Evolutionary conservation across 768 basidiomycete genomes (phyloP).

Genomic region (Rhodotorula taiwanensis): DNA sequence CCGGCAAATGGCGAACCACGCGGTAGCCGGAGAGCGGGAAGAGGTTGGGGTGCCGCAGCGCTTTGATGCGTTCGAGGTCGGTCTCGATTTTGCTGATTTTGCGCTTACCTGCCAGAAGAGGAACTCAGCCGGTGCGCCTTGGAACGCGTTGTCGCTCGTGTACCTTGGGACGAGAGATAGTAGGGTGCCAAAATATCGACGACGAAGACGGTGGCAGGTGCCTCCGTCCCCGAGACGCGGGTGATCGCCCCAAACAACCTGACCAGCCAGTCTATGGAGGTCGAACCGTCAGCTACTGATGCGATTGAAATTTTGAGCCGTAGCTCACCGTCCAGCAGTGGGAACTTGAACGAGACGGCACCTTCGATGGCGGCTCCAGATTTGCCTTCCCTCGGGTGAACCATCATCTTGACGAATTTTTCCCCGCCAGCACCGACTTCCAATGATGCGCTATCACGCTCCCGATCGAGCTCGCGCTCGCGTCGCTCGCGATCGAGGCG

Average conservation of each 20-base stretch:
- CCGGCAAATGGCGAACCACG: constrained; percentile 25
- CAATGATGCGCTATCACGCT: constrained; percentile 1
- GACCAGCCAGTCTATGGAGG: constrained; percentile 25
- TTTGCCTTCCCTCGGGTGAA: neutral
- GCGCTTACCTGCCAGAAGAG: constrained; percentile 12
- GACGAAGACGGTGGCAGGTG: constrained; percentile 18
- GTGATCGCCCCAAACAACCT: constrained; percentile 17
- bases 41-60: constrained; percentile 23
- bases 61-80: constrained; percentile 23
- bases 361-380: constrained; percentile 12
- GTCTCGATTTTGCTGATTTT: constrained; percentile 32
- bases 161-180: constrained; percentile 33
- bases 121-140: too few species aligned
- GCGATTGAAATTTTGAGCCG: neutral
- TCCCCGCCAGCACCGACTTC: constrained; percentile 19
- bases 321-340: constrained; percentile 4
- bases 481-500: constrained; percentile 21
- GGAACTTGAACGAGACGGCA: constrained; percentile 22
- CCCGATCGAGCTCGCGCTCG: constrained; percentile 16
- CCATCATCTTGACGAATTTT: neutral
- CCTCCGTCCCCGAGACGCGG: neutral
- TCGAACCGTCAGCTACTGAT: neutral
- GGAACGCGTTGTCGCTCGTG: too few species aligned
- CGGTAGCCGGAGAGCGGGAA: constrained; percentile 28
- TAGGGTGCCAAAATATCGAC: constrained; percentile 32